phyloP scores from a whole-genome alignment of 1,284 basidiomycete genomes.

The Rhodotorula glutinis region DNA sequence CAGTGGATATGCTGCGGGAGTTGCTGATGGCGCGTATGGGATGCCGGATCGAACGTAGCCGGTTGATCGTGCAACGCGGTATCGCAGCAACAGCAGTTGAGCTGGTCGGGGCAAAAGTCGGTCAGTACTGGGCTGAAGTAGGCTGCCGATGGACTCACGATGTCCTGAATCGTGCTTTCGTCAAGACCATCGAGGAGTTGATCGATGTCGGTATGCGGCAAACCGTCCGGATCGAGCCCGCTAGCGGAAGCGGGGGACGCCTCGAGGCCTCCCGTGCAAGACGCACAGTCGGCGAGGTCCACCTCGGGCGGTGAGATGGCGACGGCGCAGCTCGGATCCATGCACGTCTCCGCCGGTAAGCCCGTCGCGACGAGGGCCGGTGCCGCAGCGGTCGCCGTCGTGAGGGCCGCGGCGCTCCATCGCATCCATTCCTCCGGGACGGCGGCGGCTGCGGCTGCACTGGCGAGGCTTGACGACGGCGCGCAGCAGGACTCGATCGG shows the following conservation, averaged over 20 bases:
- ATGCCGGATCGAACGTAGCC: slow-evolving; percentile 15
- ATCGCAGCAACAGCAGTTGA: slow-evolving; percentile 36
- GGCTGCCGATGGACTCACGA: slow-evolving; percentile 11
- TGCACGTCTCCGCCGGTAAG: slow-evolving; percentile 1
- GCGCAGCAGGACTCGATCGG: no score
- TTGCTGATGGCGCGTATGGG: slow-evolving; percentile 14
- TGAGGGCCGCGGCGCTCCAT: neutral
- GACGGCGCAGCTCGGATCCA: slow-evolving; percentile 18
- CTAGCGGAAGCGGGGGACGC: neutral
- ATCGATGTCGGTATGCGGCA: slow-evolving; percentile 4
- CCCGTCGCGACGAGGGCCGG: neutral
- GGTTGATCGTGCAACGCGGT: slow-evolving; percentile 23
- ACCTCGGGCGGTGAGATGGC: neutral
- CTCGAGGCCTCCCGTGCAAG: neutral
- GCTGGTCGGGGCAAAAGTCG: slow-evolving; percentile 5
- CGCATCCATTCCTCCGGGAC: neutral
- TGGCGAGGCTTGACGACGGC: no score
- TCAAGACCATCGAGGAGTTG: slow-evolving; percentile 28
- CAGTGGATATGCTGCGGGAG: slow-evolving; percentile 26
- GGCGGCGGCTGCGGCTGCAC: no score
- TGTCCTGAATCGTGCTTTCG: slow-evolving; percentile 34
- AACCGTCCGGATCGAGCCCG: neutral
- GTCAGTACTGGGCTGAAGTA: neutral
- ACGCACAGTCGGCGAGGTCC: neutral
- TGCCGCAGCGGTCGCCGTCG: neutral